These are phyloP conservation scores for Jasminum sambac DNA, from an alignment of 257 asterid genomes.

Conservation along the genomic window DNA sequence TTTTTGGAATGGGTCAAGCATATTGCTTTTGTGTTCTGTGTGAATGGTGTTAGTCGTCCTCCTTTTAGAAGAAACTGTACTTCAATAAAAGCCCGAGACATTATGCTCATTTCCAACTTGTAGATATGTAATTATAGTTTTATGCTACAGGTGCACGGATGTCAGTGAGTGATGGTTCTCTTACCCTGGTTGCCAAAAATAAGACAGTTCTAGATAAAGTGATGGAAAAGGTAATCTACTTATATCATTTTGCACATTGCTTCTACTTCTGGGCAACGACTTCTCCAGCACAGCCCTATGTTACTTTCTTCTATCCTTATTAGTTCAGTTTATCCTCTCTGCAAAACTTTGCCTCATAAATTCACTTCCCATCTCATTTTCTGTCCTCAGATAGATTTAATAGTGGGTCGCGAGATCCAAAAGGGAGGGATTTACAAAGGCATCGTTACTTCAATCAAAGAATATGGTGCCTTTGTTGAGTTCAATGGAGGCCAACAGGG, in stretches of 20 bases:
- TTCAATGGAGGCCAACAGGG: constrained; percentile 97
- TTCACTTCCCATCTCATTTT: constrained; percentile 18
- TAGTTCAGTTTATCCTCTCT: background rate
- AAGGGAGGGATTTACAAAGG: constrained; percentile 88
- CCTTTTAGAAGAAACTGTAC: constrained; percentile 16
- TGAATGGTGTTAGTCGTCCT: background rate
- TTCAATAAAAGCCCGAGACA: constrained; percentile 13
- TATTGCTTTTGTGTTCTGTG: background rate
- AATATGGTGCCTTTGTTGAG: constrained; percentile 97
- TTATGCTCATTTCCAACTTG: constrained; percentile 2
- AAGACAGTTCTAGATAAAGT: constrained; percentile 71
- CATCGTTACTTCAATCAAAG: constrained; percentile 70
- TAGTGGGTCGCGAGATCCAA: constrained; percentile 84
- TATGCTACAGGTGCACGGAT: constrained; percentile 74
- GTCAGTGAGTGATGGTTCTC: constrained; percentile 74
- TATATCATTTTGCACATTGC: constrained; percentile 7
- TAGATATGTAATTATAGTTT: background rate
- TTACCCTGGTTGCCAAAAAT: constrained; percentile 84
- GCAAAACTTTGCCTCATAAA: background rate
- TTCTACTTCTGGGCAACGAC: background rate
- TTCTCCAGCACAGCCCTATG: background rate
- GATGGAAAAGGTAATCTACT: constrained; percentile 66
- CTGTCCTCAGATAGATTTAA: constrained; percentile 66
- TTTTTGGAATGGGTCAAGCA: constrained; percentile 1
- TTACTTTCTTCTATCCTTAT: too few relatives aligned